Evolutionary conservation across 768 basidiomycete genomes (phyloP), one percentile per base, ranked within the genome.

Genomic region (Amanita polypyramis): DNA sequence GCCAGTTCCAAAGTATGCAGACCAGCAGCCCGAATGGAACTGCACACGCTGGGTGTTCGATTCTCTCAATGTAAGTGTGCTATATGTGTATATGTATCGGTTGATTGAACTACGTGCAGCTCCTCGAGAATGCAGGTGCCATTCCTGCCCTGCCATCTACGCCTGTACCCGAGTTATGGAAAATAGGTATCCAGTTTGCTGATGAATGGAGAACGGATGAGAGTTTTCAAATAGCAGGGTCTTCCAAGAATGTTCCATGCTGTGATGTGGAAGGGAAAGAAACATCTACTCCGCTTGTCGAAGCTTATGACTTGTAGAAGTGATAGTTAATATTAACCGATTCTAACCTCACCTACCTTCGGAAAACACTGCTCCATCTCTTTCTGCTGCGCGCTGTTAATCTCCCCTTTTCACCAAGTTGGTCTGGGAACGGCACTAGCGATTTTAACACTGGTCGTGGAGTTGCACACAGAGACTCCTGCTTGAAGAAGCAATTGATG

Each of bases 251-350:
- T 19, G 20, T 44, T 6, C 43, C 30, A 7, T 44, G 43, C 34
- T 44, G 43, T 20, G 43, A 44, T 34, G n/a, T n/a, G n/a, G n/a
- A n/a, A 44, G 43, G 14, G 43, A 44, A 21, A 32, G 43, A 32
- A 44, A 44, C 34, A 44, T 3, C 17, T n/a, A 34, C 20, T 14
- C 40, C 40, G 12, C 12, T 42, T 5, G 40, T 19, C 10, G 19
- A 6, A 23, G 23, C 21, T 42, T n/a, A n/a, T n/a, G n/a, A n/a
- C n/a, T n/a, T n/a, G n/a, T n/a, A n/a, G n/a, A n/a, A n/a, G n/a
- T n/a, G n/a, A n/a, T n/a, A n/a, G n/a, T n/a, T n/a, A n/a, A n/a
- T n/a, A n/a, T n/a, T n/a, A n/a, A n/a, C n/a, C n/a, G n/a, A n/a
- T n/a, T n/a, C n/a, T n/a, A n/a, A n/a, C n/a, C n/a, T n/a, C n/a